Conservation (phyloP, 352 stramenopile genomes). For the Pythium phragmiticola region DNA sequence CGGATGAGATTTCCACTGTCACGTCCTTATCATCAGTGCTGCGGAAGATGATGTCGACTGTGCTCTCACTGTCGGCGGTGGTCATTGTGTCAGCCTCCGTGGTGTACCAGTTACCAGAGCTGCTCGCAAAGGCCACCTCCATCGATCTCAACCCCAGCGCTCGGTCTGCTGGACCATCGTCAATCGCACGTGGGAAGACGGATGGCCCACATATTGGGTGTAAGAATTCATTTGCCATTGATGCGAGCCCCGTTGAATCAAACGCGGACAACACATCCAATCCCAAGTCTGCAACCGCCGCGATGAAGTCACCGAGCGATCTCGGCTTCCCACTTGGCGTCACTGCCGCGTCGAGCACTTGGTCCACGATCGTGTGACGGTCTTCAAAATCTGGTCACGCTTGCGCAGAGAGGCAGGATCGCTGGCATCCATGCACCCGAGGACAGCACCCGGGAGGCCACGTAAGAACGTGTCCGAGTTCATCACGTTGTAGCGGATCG, state of each 20-base stretch:
- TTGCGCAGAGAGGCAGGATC: slow-evolving; percentile 5
- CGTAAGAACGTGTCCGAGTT: slow-evolving; percentile 42
- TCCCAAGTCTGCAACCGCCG: slow-evolving; percentile 41
- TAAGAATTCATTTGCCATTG: slow-evolving; percentile 43
- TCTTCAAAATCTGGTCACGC: slow-evolving; percentile 43
- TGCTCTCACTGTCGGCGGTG: background rate
- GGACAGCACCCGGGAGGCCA: slow-evolving; percentile 44
- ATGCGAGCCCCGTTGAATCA: slow-evolving; percentile 44
- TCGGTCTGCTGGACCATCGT: slow-evolving; percentile 40
- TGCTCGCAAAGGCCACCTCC: slow-evolving; percentile 43
- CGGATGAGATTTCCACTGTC: slow-evolving; percentile 49
- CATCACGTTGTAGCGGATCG: slow-evolving; percentile 43
- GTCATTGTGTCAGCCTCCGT: background rate
- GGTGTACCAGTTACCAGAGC: slow-evolving; percentile 38
- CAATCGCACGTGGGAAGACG: slow-evolving; percentile 44
- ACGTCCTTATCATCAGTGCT: slow-evolving; percentile 50
- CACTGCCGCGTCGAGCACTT: slow-evolving; percentile 42
- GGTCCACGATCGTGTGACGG: slow-evolving; percentile 46
- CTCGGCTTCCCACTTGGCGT: slow-evolving; percentile 34
- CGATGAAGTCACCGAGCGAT: slow-evolving; percentile 35
- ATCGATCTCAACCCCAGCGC: slow-evolving; percentile 45
- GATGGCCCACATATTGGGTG: slow-evolving; percentile 57
- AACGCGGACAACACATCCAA: slow-evolving; percentile 45
- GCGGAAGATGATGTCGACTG: slow-evolving; percentile 35
- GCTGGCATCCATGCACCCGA: slow-evolving; percentile 35